Evolutionary conservation across 805 yeast species (phyloP).

Genomic region (Starmerella etchellsii): DNA sequence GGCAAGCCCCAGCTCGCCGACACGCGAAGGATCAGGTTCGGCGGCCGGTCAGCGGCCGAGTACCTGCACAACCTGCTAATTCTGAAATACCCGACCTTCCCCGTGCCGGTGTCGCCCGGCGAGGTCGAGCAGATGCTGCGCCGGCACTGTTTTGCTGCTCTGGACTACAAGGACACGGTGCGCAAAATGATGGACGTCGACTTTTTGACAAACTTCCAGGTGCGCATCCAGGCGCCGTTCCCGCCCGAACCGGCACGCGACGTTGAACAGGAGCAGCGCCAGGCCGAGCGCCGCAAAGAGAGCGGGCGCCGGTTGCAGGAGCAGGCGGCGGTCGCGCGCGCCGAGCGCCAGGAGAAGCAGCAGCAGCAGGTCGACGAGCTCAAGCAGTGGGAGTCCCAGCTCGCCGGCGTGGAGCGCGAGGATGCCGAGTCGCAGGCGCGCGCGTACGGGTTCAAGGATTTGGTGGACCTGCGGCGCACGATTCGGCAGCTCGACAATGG

Average conservation of each 20-base stretch:
- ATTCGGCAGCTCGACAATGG: slow-evolving; percentile 26
- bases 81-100: slow-evolving; percentile 85
- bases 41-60: slow-evolving; percentile 62
- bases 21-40: slow-evolving; percentile 80
- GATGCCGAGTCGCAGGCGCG: slow-evolving; percentile 60
- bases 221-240: slow-evolving; percentile 73
- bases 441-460: slow-evolving; percentile 36
- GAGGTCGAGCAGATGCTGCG: slow-evolving; percentile 60
- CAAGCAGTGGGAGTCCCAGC: slow-evolving; percentile 52
- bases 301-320: slow-evolving; percentile 82
- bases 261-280: slow-evolving; percentile 65
- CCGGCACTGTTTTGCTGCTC: slow-evolving; percentile 67
- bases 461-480: slow-evolving; percentile 51
- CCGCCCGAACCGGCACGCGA: slow-evolving; percentile 41
- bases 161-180: slow-evolving; percentile 54
- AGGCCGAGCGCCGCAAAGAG: slow-evolving; percentile 70
- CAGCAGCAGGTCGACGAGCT: slow-evolving; percentile 62
- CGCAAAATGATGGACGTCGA: slow-evolving; percentile 45
- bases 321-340: slow-evolving; percentile 74
- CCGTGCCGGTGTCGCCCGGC: slow-evolving; percentile 48
- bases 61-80: slow-evolving; percentile 51
- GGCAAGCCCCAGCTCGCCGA: slow-evolving; percentile 54
- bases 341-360: slow-evolving; percentile 75
- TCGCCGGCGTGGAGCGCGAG: slow-evolving; percentile 52
- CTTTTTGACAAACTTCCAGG: slow-evolving; percentile 51